Evolutionary conservation across 2,329 filamentous ascomycete species (phyloP).

Genomic region (Claviceps lovelessii): DNA sequence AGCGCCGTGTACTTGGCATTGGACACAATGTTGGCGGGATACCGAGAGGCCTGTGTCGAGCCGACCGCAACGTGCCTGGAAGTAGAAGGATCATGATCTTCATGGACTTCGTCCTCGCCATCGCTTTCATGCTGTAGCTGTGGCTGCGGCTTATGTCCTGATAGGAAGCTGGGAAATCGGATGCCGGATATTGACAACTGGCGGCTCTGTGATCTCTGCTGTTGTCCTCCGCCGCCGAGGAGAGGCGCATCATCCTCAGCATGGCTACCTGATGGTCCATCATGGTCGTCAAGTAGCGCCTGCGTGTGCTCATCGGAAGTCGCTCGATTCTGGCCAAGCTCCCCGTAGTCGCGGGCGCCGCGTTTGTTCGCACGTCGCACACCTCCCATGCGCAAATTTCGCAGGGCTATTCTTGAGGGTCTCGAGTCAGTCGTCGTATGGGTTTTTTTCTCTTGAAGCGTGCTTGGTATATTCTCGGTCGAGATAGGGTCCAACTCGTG

Average conservation of each 20-base stretch:
- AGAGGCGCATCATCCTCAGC: conserved; percentile 62
- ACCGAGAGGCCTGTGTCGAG: conserved; percentile 55
- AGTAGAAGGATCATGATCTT: conserved; percentile 49
- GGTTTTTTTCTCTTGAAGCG: conserved; percentile 15
- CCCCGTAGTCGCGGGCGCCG: conserved; percentile 40
- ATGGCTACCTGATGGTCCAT: conserved; percentile 43
- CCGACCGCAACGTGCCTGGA: conserved; percentile 67
- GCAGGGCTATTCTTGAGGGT: conserved; percentile 52
- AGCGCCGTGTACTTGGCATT: conserved; percentile 96
- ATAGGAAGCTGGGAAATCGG: conserved; percentile 55
- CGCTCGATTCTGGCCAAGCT: conserved; percentile 41
- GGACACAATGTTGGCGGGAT: conserved; percentile 81
- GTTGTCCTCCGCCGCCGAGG: conserved; percentile 31
- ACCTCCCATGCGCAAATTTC: conserved; percentile 54
- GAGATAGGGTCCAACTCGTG: conserved; percentile 61
- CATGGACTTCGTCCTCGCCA: conserved; percentile 25
- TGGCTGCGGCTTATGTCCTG: conserved; percentile 11
- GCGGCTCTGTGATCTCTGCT: conserved; percentile 13
- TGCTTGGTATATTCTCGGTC: conserved; percentile 19
- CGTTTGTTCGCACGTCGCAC: conserved; percentile 42
- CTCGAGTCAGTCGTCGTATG: conserved; percentile 30
- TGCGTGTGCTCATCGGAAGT: conserved; percentile 51
- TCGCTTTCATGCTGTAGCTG: conserved; percentile 14
- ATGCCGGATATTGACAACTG: conserved; percentile 33
- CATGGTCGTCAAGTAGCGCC: conserved; percentile 50